Evolutionary conservation across 352 stramenopile species (phyloP).

Genomic region (Albugo candida): DNA sequence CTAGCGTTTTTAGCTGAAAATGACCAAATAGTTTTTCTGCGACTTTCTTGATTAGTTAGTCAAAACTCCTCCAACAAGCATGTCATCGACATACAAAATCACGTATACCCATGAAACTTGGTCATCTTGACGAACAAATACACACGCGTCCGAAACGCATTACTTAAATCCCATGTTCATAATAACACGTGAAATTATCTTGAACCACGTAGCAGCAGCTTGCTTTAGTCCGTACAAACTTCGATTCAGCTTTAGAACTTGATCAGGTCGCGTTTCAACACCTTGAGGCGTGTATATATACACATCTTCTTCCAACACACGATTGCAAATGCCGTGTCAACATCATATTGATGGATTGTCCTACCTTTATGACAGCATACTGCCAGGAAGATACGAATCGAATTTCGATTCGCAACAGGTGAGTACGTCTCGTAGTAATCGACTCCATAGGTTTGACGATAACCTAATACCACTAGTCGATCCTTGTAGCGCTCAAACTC

Average conservation of each 20-base stretch:
- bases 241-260: neutral
- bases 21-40: too few species aligned
- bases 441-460: slow-evolving; percentile 7
- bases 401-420: slow-evolving; percentile 8
- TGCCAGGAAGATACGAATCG: slow-evolving; percentile 10
- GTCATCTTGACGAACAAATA: neutral
- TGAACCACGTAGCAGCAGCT: slow-evolving; percentile 12
- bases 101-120: neutral
- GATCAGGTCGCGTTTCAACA: neutral
- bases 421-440: slow-evolving; percentile 13
- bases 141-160: neutral
- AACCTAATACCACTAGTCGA: slow-evolving; percentile 10
- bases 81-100: neutral
- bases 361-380: slow-evolving; percentile 7
- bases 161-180: neutral
- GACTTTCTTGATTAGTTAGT: too few species aligned
- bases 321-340: slow-evolving; percentile 6
- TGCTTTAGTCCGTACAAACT: slow-evolving; percentile 21
- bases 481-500: slow-evolving; percentile 12
- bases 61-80: neutral
- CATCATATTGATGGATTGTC: slow-evolving; percentile 9
- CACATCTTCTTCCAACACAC: slow-evolving; percentile 1
- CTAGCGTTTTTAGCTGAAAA: too few species aligned
- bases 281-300: slow-evolving; percentile 7
- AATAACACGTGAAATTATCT: slow-evolving; percentile 10